phyloP scores from a whole-genome alignment of 2,329 filamentous ascomycete genomes.

The Epichloe coenophiala region DNA sequence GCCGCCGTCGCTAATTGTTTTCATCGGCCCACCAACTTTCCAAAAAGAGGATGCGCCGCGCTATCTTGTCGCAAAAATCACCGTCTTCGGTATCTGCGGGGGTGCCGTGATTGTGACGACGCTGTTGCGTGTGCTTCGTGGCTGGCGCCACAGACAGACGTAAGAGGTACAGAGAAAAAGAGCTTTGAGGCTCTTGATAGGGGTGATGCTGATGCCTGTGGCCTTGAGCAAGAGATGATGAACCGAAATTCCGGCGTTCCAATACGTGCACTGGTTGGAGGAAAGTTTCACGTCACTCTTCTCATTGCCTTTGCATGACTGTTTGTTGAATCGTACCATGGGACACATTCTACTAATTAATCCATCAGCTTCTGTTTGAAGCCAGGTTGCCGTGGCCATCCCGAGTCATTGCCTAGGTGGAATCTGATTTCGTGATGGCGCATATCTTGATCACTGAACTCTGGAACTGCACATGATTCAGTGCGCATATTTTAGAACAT shows the following conservation, averaged over 20 bases:
- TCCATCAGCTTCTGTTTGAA: neutral
- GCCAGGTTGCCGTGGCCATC: neutral
- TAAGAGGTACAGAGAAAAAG: constrained; percentile 17
- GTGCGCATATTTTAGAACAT: too few species aligned
- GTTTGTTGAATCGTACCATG: neutral
- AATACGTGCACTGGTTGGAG: constrained; percentile 10
- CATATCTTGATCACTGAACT: too few species aligned
- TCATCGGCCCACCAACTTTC: constrained; percentile 17
- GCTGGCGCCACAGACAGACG: constrained; percentile 13
- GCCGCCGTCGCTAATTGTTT: constrained; percentile 29
- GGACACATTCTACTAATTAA: neutral
- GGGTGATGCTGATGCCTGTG: constrained; percentile 13
- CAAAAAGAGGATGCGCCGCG: constrained; percentile 29
- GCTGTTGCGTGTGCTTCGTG: too few species aligned
- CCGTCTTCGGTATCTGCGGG: too few species aligned
- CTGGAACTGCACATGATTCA: too few species aligned
- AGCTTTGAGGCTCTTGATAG: constrained; percentile 18
- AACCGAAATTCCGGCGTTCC: constrained; percentile 18
- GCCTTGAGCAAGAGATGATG: constrained; percentile 16
- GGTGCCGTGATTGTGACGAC: too few species aligned
- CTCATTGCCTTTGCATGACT: neutral
- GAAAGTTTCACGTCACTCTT: neutral
- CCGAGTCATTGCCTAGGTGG: neutral
- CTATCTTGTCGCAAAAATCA: constrained; percentile 16
- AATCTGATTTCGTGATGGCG: neutral